Conservation (phyloP, 2,329 filamentous ascomycete species). For the Coniella vitis region DNA sequence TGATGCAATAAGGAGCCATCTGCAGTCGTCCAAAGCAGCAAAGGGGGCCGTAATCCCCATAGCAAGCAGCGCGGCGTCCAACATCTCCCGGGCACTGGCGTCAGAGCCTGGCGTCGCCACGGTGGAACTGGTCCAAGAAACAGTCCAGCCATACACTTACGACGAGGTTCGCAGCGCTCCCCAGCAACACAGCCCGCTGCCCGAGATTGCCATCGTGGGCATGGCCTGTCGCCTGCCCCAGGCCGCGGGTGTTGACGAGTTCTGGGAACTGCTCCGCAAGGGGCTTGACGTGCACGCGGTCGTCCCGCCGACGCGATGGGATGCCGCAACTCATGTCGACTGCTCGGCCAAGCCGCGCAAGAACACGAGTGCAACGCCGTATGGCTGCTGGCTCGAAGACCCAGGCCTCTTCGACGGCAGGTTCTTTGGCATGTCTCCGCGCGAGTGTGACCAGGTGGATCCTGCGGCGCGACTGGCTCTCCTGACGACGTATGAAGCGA, state of each 20-base stretch:
- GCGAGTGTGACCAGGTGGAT: conserved; percentile 12
- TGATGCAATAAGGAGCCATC: not conserved
- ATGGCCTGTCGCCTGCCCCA: conserved; percentile 68
- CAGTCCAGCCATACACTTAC: not conserved
- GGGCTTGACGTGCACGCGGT: conserved; percentile 22
- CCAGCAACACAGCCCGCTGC: conserved; percentile 26
- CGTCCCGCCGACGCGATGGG: not conserved
- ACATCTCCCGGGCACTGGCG: not conserved
- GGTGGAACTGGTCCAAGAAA: not conserved
- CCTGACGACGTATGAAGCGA: conserved; percentile 11
- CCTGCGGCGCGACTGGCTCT: conserved; percentile 10
- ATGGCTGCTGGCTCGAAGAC: conserved; percentile 6
- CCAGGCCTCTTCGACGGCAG: conserved; percentile 12
- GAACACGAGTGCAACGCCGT: conserved; percentile 59
- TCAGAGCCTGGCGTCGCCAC: not conserved
- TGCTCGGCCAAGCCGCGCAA: conserved; percentile 12
- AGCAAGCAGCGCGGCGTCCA: not conserved
- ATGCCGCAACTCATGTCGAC: conserved; percentile 19
- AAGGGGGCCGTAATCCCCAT: not conserved
- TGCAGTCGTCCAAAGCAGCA: not conserved
- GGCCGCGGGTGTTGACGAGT: conserved; percentile 43
- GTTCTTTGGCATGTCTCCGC: conserved; percentile 16
- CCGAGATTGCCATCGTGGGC: conserved; percentile 79
- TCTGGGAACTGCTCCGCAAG: conserved; percentile 8
- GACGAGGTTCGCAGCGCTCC: not conserved